Evolutionary conservation across 2,329 filamentous ascomycete species (phyloP), one percentile per base, ranked within the genome.

Genomic region (Orbilia javanica): DNA sequence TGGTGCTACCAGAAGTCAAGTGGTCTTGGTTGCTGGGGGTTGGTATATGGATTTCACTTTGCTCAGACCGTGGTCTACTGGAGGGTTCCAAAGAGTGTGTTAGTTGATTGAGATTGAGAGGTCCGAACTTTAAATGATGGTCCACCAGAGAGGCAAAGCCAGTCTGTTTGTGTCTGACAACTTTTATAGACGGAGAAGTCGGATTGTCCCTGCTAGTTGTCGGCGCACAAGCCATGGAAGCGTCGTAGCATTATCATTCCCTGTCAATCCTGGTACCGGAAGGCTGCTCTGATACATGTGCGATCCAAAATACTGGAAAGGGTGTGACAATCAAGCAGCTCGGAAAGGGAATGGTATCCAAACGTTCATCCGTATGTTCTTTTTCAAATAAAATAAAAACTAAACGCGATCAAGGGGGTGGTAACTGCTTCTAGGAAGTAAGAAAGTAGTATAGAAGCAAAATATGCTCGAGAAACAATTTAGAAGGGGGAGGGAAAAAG

Each of bases 1-100:
- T 77, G 66, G 73, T 77, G 42, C 69, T 66, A 77, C 73, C 73
- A 42, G 73, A 77, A 67, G 73, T 55, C 60, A 70, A 48, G 65
- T 77, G 60, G 25, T 76, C 72, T 18, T 70, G 66, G 20, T 66
- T 71, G 50, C 73, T 66, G 66, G 73, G 73, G 60, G 42, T 31
- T 20, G 66, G 44, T 48, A 65, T 66, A 52, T 70, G 73, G 36
- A 39, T 60, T 44, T 62, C 73, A 18, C 31, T 77, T 42, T 57
- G 55, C 20, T 67, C 50, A 39, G 66, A 77, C 2, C 29, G 36
- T 52, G 60, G 52, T 65, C 66, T 77, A 60, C 31, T 39, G 18
- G 25, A 64, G 31, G 1, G 46, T 66, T 62, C 64, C 65, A 60
- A 77, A 62, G 34, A 64, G 64, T 36, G 46, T 39, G 72, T 76